Conservation (phyloP, 2,329 filamentous ascomycete genomes). For the Ambrosiella beaveri region DNA sequence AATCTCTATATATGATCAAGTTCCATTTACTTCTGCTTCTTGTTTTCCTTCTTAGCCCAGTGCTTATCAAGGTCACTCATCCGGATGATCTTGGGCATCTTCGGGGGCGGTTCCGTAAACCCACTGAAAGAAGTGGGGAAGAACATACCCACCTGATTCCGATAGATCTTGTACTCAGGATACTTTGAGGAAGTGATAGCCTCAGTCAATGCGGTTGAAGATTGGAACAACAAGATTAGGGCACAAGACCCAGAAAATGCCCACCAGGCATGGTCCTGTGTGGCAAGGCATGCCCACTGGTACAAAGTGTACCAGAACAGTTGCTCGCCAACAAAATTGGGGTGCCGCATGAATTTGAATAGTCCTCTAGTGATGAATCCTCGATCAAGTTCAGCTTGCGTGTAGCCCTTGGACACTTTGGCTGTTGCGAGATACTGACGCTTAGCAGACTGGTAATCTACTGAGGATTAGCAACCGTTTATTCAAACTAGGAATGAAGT, state of each 20-base stretch:
- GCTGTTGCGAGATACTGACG: constrained; percentile 53
- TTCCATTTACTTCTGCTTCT: constrained; percentile 6
- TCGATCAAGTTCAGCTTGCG: constrained; percentile 63
- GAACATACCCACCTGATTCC: constrained; percentile 67
- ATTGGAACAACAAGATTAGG: constrained; percentile 72
- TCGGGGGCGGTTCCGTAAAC: constrained; percentile 23
- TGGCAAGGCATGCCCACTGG: constrained; percentile 67
- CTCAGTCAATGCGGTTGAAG: constrained; percentile 78
- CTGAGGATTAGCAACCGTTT: constrained; percentile 11
- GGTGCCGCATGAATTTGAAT: constrained; percentile 78
- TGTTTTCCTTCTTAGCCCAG: constrained; percentile 5
- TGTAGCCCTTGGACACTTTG: constrained; percentile 48
- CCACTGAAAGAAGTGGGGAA: constrained; percentile 40
- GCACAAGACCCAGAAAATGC: constrained; percentile 49
- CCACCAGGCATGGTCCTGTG: constrained; percentile 61
- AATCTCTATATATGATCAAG: not conserved
- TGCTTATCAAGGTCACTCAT: constrained; percentile 33
- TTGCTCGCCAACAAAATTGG: constrained; percentile 90
- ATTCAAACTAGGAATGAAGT: constrained; percentile 8
- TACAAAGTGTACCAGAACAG: constrained; percentile 77
- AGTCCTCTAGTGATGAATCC: constrained; percentile 75
- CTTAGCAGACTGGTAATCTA: constrained; percentile 70
- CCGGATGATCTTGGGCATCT: constrained; percentile 29
- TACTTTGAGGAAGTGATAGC: constrained; percentile 67
- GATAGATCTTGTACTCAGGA: constrained; percentile 71